Evolutionary conservation across 495 filamentous ascomycete genomes (phyloP), one percentile per base, ranked within the genome.

Genomic region (Staphylotrichum tortipilum): DNA sequence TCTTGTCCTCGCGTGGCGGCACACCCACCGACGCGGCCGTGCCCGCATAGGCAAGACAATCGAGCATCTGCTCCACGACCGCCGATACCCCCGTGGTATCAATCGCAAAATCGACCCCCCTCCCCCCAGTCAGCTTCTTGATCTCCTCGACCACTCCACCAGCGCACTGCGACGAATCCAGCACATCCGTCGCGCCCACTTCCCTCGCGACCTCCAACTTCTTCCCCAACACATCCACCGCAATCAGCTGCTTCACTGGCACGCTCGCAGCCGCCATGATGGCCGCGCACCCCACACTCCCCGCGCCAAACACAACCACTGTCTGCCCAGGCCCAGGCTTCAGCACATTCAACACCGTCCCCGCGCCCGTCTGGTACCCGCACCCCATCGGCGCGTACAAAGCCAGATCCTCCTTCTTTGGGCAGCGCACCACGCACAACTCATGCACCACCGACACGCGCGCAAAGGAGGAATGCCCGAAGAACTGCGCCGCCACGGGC

Each of bases 201-300:
- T 62, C 57, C 17, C 45, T 59, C 4, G 74, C 72, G 15, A 74
- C 23, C 23, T 61, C 60, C 9, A 78, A 55, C 26, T 70, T 70
- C 19, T 53, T 55, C 24, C 68, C 58, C 18, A 68, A 58, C 22
- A 74, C 59, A 47, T 76, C 73, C 2, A 75, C 68, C 0, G 68
- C 73, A n/a, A 75, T 61, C 19, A 75, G 42, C 10, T 38, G 55
- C 17, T 54, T 52, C 6, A 60, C 56, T 10, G 53, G 54, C 0
- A 64, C 55, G 10, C 62, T 54, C 2, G 43, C 43, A 7, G 49
- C 44, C 1, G 54, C 46, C 49, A 57, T 46, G 43, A 77, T 39
- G 7, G 72, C 73, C 0, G 67, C 62, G n/a, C 70, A 34, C 0
- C 73, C 73, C 0, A 77, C 73, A 2, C 65, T 63, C 0, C 73